Evolutionary conservation across 495 filamentous ascomycete genomes (phyloP).

Genomic region (Penicillium robsamsonii): DNA sequence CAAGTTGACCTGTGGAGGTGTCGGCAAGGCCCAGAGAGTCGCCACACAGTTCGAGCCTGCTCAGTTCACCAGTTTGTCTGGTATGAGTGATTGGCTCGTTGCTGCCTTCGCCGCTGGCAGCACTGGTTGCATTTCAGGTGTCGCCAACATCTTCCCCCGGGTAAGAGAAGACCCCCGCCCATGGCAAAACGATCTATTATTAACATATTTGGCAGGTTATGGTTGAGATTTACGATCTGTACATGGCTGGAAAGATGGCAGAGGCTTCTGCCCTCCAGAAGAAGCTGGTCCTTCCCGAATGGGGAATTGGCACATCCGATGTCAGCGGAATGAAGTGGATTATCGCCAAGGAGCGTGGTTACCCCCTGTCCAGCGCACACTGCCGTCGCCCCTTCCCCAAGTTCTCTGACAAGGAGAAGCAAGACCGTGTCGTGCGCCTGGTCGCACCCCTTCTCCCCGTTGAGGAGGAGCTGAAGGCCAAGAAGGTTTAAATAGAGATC

Average conservation of each 20-base stretch:
- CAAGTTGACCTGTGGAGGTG: conserved; percentile 65
- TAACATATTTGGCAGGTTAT: neutral
- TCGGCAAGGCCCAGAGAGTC: conserved; percentile 56
- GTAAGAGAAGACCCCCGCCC: neutral
- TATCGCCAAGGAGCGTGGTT: conserved; percentile 36
- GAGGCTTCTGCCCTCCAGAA: conserved; percentile 38
- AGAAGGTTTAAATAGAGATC: neutral
- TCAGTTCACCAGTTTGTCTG: conserved; percentile 60
- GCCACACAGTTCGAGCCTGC: conserved; percentile 48
- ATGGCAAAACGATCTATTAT: no score
- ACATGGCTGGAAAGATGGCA: conserved; percentile 28
- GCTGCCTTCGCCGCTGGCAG: conserved; percentile 50
- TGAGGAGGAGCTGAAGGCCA: conserved; percentile 6
- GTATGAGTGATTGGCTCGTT: conserved; percentile 63
- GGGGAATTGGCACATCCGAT: conserved; percentile 41
- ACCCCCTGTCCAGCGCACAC: conserved; percentile 35
- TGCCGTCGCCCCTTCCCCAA: conserved; percentile 41
- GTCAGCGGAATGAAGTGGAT: conserved; percentile 47
- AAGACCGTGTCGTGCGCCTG: conserved; percentile 3
- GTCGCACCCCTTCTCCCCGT: neutral
- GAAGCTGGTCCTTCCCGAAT: conserved; percentile 35
- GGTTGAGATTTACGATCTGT: conserved; percentile 36
- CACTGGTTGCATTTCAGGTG: conserved; percentile 62
- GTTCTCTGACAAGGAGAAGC: conserved; percentile 34
- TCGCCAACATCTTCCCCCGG: conserved; percentile 60